A percentile compares a stretch with the other conserved stretches of the same genome.
Evolutionary conservation across 331 rosid genomes (phyloP).

Genomic region (Rosa hybrid): DNA sequence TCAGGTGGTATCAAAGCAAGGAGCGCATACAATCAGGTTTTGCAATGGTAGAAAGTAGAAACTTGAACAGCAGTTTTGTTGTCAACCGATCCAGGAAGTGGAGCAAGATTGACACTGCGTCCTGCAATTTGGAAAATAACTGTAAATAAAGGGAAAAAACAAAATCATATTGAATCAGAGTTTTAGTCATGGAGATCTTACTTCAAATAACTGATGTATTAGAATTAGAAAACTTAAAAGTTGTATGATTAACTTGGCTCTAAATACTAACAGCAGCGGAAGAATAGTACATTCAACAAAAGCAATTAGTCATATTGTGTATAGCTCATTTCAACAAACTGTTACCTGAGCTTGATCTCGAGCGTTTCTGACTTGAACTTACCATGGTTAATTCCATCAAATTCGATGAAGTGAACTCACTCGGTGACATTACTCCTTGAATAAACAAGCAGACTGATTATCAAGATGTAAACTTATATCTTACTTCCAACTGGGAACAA

Average conservation of each 20-base stretch:
- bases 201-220: not conserved
- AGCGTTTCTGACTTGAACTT: slow-evolving; percentile 89
- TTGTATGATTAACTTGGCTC: not conserved
- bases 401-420: slow-evolving; percentile 23
- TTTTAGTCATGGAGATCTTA: no score
- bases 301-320: not conserved
- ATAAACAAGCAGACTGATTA: slow-evolving; percentile 25
- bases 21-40: slow-evolving; percentile 41
- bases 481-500: not conserved
- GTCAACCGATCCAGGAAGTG: slow-evolving; percentile 53
- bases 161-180: no score
- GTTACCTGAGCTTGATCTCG: slow-evolving; percentile 79
- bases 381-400: slow-evolving; percentile 51
- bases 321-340: slow-evolving; percentile 11
- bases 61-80: slow-evolving; percentile 39
- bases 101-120: slow-evolving; percentile 47
- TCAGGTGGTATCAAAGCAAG: not conserved
- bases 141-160: not conserved
- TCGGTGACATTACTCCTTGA: slow-evolving; percentile 14
- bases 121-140: slow-evolving; percentile 47
- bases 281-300: not conserved
- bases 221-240: not conserved
- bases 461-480: not conserved
- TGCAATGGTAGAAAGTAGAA: slow-evolving; percentile 31
- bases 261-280: not conserved